A percentile compares a stretch with the other conserved stretches of the same genome.
Evolutionary conservation across 345 rosid genomes (phyloP).

Genomic region (Adansonia digitata): DNA sequence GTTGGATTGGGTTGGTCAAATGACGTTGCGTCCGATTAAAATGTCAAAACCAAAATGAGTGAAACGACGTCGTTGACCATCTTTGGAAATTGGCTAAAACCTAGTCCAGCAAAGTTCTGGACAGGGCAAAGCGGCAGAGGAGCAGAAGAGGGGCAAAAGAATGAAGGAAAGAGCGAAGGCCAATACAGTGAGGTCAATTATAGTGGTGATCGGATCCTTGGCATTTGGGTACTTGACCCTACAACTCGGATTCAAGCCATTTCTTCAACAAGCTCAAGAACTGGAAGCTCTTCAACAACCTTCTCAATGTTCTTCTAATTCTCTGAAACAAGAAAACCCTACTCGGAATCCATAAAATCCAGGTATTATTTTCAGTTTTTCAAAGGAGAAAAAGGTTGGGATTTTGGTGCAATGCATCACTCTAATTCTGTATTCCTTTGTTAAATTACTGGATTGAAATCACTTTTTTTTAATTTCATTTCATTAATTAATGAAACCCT

Average conservation of each 20-base stretch:
- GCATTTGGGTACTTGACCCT: slow-evolving; percentile 57
- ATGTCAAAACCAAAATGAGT: background rate
- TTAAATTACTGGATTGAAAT: background rate
- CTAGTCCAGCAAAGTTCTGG: background rate
- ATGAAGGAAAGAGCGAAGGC: slow-evolving; percentile 27
- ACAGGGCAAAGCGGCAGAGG: background rate
- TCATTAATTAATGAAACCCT: background rate
- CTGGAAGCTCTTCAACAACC: slow-evolving; percentile 11
- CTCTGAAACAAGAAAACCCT: slow-evolving; percentile 6
- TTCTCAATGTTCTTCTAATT: background rate
- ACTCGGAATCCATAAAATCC: background rate
- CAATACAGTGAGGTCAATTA: slow-evolving; percentile 44
- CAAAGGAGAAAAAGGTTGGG: background rate
- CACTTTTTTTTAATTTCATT: no score
- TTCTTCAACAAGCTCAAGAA: slow-evolving; percentile 35
- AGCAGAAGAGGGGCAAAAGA: background rate
- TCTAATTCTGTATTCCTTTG: background rate
- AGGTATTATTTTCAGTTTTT: background rate
- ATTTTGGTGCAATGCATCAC: background rate
- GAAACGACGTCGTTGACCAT: background rate
- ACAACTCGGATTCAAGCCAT: slow-evolving; percentile 56
- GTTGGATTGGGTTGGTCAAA: background rate
- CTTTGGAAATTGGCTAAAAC: background rate
- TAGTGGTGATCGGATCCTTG: slow-evolving; percentile 50
- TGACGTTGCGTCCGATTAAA: no score